Percentiles rank a stretch among this genome's conserved stretches.
These are phyloP conservation scores for Boletus vermiculosoides DNA, from an alignment of 768 basidiomycete genomes.

Conservation along the genomic window DNA sequence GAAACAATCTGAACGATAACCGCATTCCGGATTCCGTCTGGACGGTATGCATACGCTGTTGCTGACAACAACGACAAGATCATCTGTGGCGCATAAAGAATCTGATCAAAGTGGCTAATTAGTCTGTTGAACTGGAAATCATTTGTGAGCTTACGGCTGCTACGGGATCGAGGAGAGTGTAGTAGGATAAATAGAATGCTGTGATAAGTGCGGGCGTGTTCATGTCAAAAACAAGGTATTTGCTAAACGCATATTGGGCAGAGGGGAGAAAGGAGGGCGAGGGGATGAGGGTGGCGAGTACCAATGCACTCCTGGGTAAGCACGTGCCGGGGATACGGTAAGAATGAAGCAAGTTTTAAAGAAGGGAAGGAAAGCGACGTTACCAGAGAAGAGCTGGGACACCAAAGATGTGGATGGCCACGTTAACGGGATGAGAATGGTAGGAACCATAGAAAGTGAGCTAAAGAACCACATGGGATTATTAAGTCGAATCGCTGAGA, in stretches of 20 bases:
- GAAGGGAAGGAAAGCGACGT: constrained; percentile 18
- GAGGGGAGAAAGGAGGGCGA: constrained; percentile 55
- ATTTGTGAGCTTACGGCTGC: constrained; percentile 67
- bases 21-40: constrained; percentile 55
- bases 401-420: constrained; percentile 81
- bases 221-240: constrained; percentile 67
- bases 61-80: constrained; percentile 64
- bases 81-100: constrained; percentile 78
- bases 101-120: constrained; percentile 39
- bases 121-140: constrained; percentile 3
- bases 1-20: constrained; percentile 56
- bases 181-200: constrained; percentile 67
- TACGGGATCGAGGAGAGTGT: constrained; percentile 74
- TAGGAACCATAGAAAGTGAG: constrained; percentile 93
- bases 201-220: constrained; percentile 64
- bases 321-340: constrained; percentile 5
- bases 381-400: constrained; percentile 86
- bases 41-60: constrained; percentile 57
- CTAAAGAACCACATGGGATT: constrained; percentile 38
- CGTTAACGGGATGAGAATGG: constrained; percentile 79
- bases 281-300: constrained; percentile 50
- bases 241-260: constrained; percentile 49
- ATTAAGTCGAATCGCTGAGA: constrained; percentile 8
- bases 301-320: constrained; percentile 55
- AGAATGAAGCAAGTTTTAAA: constrained; percentile 6